phyloP scores from a whole-genome alignment of 179 eudicot genomes.

The Dionaea muscipula region DNA sequence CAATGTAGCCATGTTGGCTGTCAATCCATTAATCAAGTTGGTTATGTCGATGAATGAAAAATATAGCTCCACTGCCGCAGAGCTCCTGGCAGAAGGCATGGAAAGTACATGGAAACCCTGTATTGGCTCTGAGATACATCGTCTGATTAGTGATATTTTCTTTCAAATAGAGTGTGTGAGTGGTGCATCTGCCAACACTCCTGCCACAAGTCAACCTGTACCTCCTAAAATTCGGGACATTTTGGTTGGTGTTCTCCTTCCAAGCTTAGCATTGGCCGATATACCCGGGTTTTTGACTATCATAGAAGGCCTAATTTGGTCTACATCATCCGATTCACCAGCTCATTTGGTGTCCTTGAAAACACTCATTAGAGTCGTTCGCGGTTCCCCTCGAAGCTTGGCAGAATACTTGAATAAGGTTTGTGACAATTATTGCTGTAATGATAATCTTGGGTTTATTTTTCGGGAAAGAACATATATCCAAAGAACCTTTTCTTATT shows the following conservation, averaged over 20 bases:
- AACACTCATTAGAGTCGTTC: slow-evolving; percentile 72
- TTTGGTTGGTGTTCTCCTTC: slow-evolving; percentile 70
- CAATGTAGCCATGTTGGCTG: slow-evolving; percentile 48
- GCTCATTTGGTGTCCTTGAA: slow-evolving; percentile 76
- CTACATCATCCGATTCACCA: slow-evolving; percentile 96
- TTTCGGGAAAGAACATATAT: background rate
- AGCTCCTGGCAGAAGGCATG: slow-evolving; percentile 95
- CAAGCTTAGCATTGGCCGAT: slow-evolving; percentile 90
- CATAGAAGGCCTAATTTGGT: slow-evolving; percentile 89
- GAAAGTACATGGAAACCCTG: slow-evolving; percentile 87
- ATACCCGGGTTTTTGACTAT: slow-evolving; percentile 65
- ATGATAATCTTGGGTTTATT: background rate
- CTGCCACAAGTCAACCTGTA: slow-evolving; percentile 31
- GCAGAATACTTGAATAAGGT: slow-evolving; percentile 85
- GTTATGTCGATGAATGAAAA: slow-evolving; percentile 94
- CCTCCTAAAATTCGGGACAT: slow-evolving; percentile 62
- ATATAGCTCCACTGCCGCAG: slow-evolving; percentile 85
- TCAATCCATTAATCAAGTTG: slow-evolving; percentile 69
- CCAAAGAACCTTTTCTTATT: background rate
- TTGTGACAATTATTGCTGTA: slow-evolving; percentile 18
- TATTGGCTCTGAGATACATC: slow-evolving; percentile 72
- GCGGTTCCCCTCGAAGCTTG: slow-evolving; percentile 75
- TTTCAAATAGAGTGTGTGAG: slow-evolving; percentile 88
- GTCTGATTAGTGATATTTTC: slow-evolving; percentile 69
- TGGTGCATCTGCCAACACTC: slow-evolving; percentile 41